A percentile compares a stretch with the other conserved stretches of the same genome.
These are phyloP conservation scores for Plenodomus lindquistii DNA, from an alignment of 2,329 filamentous ascomycete genomes.

Conservation along the genomic window DNA sequence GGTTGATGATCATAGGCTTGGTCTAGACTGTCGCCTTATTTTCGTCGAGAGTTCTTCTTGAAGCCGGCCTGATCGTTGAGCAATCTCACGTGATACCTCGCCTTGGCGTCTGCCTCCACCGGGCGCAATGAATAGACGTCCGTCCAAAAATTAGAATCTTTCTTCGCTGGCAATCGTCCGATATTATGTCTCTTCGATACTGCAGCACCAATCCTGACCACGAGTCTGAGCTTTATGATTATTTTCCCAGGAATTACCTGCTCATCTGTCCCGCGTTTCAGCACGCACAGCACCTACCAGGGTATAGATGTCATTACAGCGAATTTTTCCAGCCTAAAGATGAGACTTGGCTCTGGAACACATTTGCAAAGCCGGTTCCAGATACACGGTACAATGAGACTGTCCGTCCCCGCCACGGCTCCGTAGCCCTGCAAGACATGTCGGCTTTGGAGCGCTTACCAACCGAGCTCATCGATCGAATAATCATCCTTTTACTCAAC, in stretches of 20 bases:
- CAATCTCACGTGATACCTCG: no score
- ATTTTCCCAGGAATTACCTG: background rate
- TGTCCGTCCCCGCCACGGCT: background rate
- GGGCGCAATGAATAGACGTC: no score
- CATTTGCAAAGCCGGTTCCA: background rate
- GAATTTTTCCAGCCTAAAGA: background rate
- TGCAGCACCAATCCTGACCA: background rate
- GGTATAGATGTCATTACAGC: background rate
- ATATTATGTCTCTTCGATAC: background rate
- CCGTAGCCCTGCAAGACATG: background rate
- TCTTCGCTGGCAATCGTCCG: background rate
- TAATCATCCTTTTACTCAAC: slow-evolving; percentile 6
- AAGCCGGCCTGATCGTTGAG: no score
- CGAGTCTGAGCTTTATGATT: background rate
- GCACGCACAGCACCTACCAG: background rate
- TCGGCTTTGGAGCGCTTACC: slow-evolving; percentile 7
- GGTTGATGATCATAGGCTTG: no score
- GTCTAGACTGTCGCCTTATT: no score
- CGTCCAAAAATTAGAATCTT: background rate
- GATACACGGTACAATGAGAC: background rate
- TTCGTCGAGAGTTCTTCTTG: no score
- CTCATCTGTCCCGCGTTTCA: background rate
- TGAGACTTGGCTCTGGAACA: background rate
- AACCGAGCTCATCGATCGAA: slow-evolving; percentile 13
- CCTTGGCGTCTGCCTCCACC: no score